Base-by-base conservation (phyloP, 2,329 filamentous ascomycete species). In the Nothopassalora personata region DNA sequence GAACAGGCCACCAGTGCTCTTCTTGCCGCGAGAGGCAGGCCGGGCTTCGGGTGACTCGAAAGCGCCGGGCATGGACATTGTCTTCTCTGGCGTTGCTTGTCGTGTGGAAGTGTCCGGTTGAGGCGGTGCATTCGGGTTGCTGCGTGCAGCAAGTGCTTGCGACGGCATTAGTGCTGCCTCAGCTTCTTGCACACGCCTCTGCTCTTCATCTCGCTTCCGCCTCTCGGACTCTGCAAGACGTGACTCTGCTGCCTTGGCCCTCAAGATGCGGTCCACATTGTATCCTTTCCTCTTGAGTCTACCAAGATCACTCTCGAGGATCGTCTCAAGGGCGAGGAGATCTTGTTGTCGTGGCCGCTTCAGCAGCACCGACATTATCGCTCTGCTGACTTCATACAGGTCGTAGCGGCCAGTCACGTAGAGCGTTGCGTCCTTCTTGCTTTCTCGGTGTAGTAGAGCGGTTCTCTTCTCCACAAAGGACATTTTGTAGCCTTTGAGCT, bases 241-340 rank as follows among this genome's bases (percentile, higher is more conserved):
- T 5, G 90, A 90, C 73, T 97, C 91, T 2, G 90, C 89, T 19
- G 89, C 91, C 76, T 95, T 95, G 56, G 88, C 88, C 39, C 90
- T 85, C 23, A 99, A 80, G 62, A 99, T 97, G 3, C 94, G 88
- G 70, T 97, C 91, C 43, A 99, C 94, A 66, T 99, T 97, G 79
- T 97, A 97, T 1, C 94, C 94, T 64, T 94, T 90, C 60, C 86
- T 86, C 67, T 90, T 87, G 45, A 99, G 77, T 54, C 92, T 87
- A 50, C 89, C 83, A 27, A 99, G 80, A 66, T 93, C 90, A 8
- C 94, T 86, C 59, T 89, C 93, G 39, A 99, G 78, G 63, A 99
- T 88, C 55, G 91, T 92, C 74, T 97, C 94, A 57, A 99, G 85
- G 56, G 94, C 93, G 57, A 97, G 83, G 56, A 90, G 91, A 1